phyloP scores from a whole-genome alignment of 2,329 filamentous ascomycete species.

The Penicillium sp. region DNA sequence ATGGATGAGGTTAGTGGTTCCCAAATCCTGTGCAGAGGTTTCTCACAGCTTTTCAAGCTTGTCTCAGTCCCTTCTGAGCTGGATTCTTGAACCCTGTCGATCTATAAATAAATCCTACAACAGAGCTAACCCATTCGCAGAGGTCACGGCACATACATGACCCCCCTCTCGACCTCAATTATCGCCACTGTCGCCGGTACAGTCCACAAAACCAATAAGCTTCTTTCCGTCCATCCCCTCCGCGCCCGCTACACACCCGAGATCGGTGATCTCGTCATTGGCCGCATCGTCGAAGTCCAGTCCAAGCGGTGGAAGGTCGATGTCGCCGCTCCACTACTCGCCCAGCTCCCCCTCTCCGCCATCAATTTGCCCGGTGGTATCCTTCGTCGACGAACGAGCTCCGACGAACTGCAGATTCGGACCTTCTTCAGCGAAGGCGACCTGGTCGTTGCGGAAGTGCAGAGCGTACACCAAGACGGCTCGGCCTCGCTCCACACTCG shows the following conservation, averaged over 20 bases:
- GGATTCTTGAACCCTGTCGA: not conserved
- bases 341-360: constrained; percentile 80
- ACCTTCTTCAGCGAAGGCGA: constrained; percentile 98
- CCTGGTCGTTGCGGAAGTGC: constrained; percentile 91
- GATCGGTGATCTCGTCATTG: constrained; percentile 94
- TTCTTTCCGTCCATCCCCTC: constrained; percentile 87
- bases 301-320: constrained; percentile 93
- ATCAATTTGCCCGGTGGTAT: constrained; percentile 97
- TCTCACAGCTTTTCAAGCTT: not conserved
- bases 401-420: constrained; percentile 95
- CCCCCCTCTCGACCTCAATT: constrained; percentile 68
- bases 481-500: constrained; percentile 88
- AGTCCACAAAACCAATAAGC: constrained; percentile 92
- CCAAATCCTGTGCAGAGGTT: not conserved
- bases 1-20: constrained; percentile 73
- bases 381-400: constrained; percentile 86
- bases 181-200: constrained; percentile 89
- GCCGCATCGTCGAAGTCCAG: constrained; percentile 94
- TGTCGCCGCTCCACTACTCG: constrained; percentile 84
- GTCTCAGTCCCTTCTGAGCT: not conserved
- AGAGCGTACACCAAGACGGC: constrained; percentile 84
- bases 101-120: not conserved
- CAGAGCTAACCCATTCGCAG: constrained; percentile 51
- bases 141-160: constrained; percentile 89
- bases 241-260: constrained; percentile 93